Evolutionary conservation across 768 basidiomycete species (phyloP).

Genomic region (Suillus alpinus): DNA sequence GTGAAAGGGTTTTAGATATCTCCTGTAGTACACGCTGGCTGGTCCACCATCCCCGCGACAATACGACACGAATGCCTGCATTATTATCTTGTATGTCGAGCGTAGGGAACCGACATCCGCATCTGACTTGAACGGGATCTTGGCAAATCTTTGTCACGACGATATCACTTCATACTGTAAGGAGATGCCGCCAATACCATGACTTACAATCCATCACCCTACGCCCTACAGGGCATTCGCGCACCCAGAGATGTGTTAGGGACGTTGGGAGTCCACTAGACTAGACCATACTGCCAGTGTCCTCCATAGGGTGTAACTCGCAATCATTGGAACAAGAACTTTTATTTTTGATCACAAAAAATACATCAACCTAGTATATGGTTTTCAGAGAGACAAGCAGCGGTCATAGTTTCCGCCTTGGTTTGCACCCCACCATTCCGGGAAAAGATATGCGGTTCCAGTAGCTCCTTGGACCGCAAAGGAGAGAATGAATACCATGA

Average conservation of each 20-base stretch:
- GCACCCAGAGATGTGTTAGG: no score
- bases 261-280: no score
- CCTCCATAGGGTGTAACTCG: no score
- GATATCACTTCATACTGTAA: neutral
- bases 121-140: neutral
- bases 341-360: no score
- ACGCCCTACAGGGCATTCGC: no score
- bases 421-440: conserved; percentile 53
- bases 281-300: no score
- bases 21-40: conserved; percentile 30
- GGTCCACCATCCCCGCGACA: neutral
- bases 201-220: no score
- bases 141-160: neutral
- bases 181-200: neutral
- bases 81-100: neutral
- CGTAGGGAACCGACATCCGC: neutral
- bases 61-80: neutral
- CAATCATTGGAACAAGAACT: no score
- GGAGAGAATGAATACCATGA: conserved; percentile 54
- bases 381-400: conserved; percentile 1
- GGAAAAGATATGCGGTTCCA: conserved; percentile 45
- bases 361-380: neutral
- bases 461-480: conserved; percentile 51
- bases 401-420: conserved; percentile 35
- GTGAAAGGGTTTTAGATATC: conserved; percentile 43